Evolutionary conservation across 2,329 filamentous ascomycete species (phyloP), one percentile per base, ranked within the genome.

Genomic region (Calonectria honghensis): DNA sequence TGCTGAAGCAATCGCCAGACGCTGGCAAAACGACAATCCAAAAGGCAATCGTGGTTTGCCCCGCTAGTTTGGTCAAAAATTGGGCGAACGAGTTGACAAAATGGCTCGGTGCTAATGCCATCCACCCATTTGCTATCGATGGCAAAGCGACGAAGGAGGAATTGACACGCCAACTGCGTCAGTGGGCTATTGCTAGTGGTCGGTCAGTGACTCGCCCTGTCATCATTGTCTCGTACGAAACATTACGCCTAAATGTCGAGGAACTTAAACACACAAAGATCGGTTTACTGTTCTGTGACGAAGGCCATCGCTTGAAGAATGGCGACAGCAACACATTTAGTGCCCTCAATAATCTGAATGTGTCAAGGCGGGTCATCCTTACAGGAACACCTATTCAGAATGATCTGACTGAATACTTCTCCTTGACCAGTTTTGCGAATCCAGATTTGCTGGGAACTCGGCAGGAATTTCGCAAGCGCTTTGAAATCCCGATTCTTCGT

Each of bases 331-430:
- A 97, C 85, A 98, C 97, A 0, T 99, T 98, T 83, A 96, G 91
- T 32, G 96, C 97, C 0, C 88, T 99, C 65, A 98, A 98, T 81
- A 94, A 91, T 75, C 89, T 99, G 20, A 97, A 98, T 81, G 97
- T 99, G 35, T 94, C 94, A 52, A 92, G 96, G 73, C 93, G 97
- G 32, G 96, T 99, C 57, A 99, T 99, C 79, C 89, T 99, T 20
- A 98, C 97, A 0, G 97, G 97, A 74, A 99, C 97, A 1, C 97
- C 97, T 0, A 99, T 99, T 73, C 97, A 99, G 82, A 99, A 99
- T 81, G 97, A 99, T 83, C 87, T 99, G n/a, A 97, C 96, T 0
- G 97, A 99, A 83, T 99, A 99, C 85, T 99, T 98, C 81, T 93
- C 97, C 4, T 90, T 99, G 13, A 94, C 98, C 74, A 98, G 96